phyloP scores from a whole-genome alignment of 169 alveolate genomes.

The Plasmodium reichenowi region DNA sequence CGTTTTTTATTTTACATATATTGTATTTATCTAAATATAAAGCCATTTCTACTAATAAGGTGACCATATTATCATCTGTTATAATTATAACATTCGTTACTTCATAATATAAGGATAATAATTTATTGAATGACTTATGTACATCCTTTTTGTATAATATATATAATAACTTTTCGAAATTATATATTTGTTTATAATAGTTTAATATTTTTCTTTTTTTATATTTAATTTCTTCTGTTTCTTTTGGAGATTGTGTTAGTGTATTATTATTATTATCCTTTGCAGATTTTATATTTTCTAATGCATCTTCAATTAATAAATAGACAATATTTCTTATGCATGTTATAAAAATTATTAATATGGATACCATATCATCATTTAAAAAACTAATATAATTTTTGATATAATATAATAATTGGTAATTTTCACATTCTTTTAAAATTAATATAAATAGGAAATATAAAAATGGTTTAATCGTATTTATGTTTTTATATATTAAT shows the following conservation, averaged over 20 bases:
- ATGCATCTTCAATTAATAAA: slow-evolving; percentile 9
- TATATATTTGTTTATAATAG: slow-evolving; percentile 37
- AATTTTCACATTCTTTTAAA: slow-evolving; percentile 37
- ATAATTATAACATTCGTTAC: slow-evolving; percentile 12
- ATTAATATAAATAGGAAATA: slow-evolving; percentile 32
- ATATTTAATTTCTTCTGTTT: slow-evolving; percentile 3
- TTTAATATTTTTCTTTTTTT: slow-evolving; percentile 14
- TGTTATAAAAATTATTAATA: slow-evolving; percentile 36
- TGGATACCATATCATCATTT: slow-evolving; percentile 42
- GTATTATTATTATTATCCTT: too few relatives aligned
- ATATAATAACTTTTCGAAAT: slow-evolving; percentile 52
- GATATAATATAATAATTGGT: slow-evolving; percentile 36
- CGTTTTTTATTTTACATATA: not conserved
- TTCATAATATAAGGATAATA: slow-evolving; percentile 27
- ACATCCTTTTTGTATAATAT: slow-evolving; percentile 46
- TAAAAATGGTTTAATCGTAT: slow-evolving; percentile 12
- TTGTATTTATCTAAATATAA: slow-evolving; percentile 32
- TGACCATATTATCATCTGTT: slow-evolving; percentile 42
- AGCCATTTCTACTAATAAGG: slow-evolving; percentile 57
- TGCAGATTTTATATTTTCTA: not conserved
- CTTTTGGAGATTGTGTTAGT: not conserved
- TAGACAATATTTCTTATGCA: slow-evolving; percentile 24
- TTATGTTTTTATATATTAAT: not conserved
- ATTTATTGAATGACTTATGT: slow-evolving; percentile 13
- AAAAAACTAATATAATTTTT: slow-evolving; percentile 40